Evolutionary conservation across 1,139 yeast species (phyloP).

Genomic region (Suhomyces coccinellae): DNA sequence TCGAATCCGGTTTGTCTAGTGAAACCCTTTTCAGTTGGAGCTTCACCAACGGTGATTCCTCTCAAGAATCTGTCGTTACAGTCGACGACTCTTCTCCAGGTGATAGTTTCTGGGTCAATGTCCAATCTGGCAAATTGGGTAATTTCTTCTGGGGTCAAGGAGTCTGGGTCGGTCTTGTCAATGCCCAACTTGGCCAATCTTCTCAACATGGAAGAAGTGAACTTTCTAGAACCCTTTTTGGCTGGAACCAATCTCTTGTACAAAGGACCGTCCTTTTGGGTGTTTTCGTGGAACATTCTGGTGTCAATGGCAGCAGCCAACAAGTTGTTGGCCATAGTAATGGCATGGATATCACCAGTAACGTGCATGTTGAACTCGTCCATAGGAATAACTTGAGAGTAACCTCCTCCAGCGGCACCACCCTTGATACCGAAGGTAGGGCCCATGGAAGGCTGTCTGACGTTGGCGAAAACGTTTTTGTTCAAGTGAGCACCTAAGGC

Average conservation of each 20-base stretch:
- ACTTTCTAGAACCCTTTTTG: constrained; percentile 62
- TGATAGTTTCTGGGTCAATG: constrained; percentile 71
- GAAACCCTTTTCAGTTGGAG: constrained; percentile 81
- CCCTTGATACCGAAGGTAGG: constrained; percentile 88
- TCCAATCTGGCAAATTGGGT: constrained; percentile 62
- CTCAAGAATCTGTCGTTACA: constrained; percentile 77
- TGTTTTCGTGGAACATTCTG: constrained; percentile 75
- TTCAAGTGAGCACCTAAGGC: constrained; percentile 76
- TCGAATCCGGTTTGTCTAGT: constrained; percentile 77
- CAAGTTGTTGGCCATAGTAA: constrained; percentile 75
- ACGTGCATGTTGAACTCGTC: constrained; percentile 84
- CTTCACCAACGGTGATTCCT: constrained; percentile 73
- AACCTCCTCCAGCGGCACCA: constrained; percentile 90
- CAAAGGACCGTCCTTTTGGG: constrained; percentile 61
- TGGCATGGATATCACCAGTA: constrained; percentile 84
- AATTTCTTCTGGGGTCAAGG: constrained; percentile 65
- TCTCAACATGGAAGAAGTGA: constrained; percentile 66
- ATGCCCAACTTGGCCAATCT: constrained; percentile 67
- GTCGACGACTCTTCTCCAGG: constrained; percentile 78
- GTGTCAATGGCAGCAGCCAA: constrained; percentile 84
- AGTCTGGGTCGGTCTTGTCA: constrained; percentile 64
- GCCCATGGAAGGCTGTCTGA: constrained; percentile 86
- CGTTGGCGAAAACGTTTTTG: constrained; percentile 71
- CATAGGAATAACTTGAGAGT: constrained; percentile 84
- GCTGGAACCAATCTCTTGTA: constrained; percentile 71